These are phyloP conservation scores for Begonia masoniana DNA, from an alignment of 306 rosid species.

Conservation along the genomic window DNA sequence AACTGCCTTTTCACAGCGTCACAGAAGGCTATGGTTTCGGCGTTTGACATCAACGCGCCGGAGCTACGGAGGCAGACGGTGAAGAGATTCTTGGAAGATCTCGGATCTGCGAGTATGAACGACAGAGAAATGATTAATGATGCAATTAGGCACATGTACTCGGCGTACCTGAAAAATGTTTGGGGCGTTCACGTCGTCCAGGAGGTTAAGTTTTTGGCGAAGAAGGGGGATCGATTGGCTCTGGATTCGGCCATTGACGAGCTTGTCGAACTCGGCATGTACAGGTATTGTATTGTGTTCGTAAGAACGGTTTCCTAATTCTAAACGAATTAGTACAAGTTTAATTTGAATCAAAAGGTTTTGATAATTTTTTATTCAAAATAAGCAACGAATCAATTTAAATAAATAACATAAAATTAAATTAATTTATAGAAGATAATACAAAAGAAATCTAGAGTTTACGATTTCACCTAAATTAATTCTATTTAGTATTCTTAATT, in stretches of 20 bases:
- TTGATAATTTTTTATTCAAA: too few species aligned
- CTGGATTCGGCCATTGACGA: constrained; percentile 77
- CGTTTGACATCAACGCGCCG: constrained; percentile 44
- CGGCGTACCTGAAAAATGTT: constrained; percentile 78
- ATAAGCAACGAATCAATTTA: too few species aligned
- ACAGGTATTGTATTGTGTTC: constrained; percentile 59
- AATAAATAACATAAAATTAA: too few species aligned
- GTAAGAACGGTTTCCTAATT: too few species aligned
- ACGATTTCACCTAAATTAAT: too few species aligned
- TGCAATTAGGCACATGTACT: constrained; percentile 77
- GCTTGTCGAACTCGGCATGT: constrained; percentile 83
- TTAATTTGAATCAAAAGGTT: too few species aligned
- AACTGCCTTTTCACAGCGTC: constrained; percentile 95
- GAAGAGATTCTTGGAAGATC: constrained; percentile 55
- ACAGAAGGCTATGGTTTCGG: constrained; percentile 54
- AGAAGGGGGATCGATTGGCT: constrained; percentile 60
- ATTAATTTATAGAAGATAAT: too few species aligned
- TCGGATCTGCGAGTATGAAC: constrained; percentile 47
- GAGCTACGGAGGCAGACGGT: constrained; percentile 78
- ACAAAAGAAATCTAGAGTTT: too few species aligned
- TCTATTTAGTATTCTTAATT: too few species aligned
- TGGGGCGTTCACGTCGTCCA: constrained; percentile 97
- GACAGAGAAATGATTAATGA: constrained; percentile 47
- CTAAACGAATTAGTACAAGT: too few species aligned
- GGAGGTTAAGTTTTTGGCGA: constrained; percentile 87